Evolutionary conservation across 192 early-diverging fungal genomes (phyloP).

Genomic region (Pecoramyces ruminantium): DNA sequence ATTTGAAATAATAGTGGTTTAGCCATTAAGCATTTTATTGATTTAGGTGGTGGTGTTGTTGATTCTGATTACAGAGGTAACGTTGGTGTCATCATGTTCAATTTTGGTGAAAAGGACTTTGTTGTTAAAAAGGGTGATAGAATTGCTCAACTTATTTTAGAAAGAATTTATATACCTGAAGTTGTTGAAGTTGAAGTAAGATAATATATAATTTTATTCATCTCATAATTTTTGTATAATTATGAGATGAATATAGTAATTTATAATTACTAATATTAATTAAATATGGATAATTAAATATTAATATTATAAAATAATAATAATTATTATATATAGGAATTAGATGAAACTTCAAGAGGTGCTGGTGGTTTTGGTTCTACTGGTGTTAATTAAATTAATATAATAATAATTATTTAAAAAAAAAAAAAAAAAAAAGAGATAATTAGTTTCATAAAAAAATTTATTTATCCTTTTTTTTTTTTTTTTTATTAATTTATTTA

Average conservation of each 20-base stretch:
- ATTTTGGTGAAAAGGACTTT: slow-evolving; percentile 59
- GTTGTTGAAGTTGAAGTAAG: slow-evolving; percentile 60
- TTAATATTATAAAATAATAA: no score
- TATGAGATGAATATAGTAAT: no score
- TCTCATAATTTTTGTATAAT: no score
- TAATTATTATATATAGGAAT: slow-evolving; percentile 16
- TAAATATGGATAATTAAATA: no score
- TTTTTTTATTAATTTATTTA: no score
- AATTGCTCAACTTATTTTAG: slow-evolving; percentile 89
- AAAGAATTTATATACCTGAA: slow-evolving; percentile 61
- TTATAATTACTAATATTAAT: no score
- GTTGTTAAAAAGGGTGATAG: slow-evolving; percentile 74
- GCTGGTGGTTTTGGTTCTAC: slow-evolving; percentile 52
- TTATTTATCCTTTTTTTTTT: no score
- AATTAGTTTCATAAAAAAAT: no score
- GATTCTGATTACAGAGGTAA: slow-evolving; percentile 84
- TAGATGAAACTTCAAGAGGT: slow-evolving; percentile 41
- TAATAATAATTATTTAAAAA: background rate
- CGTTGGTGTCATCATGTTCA: slow-evolving; percentile 73
- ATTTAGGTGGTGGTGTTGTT: slow-evolving; percentile 79
- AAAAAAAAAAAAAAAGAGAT: no score
- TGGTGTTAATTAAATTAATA: slow-evolving; percentile 9
- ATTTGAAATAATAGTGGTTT: slow-evolving; percentile 56
- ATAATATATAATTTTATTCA: background rate
- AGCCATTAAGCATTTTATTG: slow-evolving; percentile 76